These are phyloP conservation scores for Pseudogymnoascus sp. DNA, from an alignment of 2,329 filamentous ascomycete genomes.

Conservation along the genomic window DNA sequence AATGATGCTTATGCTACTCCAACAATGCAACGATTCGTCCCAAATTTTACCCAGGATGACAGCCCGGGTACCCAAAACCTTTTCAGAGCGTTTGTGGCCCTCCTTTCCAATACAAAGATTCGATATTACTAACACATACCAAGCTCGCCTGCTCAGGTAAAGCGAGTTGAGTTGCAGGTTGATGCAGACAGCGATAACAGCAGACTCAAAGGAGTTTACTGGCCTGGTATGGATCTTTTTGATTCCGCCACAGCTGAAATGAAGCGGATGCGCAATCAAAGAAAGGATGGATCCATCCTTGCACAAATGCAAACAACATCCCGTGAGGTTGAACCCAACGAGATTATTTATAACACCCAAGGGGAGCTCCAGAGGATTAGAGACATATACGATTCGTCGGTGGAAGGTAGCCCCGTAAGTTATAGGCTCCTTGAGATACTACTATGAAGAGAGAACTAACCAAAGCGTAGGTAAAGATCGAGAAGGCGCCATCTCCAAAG, in stretches of 20 bases:
- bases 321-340: conserved; percentile 54
- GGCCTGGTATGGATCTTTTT: conserved; percentile 75
- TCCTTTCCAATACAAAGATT: neutral
- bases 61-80: neutral
- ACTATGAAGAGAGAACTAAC: neutral
- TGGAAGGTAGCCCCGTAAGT: conserved; percentile 45
- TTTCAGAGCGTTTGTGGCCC: neutral
- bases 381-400: conserved; percentile 55
- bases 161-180: neutral
- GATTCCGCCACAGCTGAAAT: conserved; percentile 70
- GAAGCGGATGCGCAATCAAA: conserved; percentile 69
- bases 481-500: conserved; percentile 19
- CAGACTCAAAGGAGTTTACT: conserved; percentile 62
- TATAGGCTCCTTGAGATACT: neutral
- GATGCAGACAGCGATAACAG: conserved; percentile 4
- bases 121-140: neutral
- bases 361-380: conserved; percentile 46
- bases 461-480: neutral
- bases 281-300: conserved; percentile 67
- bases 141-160: neutral
- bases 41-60: conserved; percentile 20
- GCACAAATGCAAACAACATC: conserved; percentile 60
- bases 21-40: conserved; percentile 22
- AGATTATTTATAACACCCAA: conserved; percentile 55
- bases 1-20: conserved; percentile 24